Conservation (phyloP, 805 yeast species). For the Candida suzukii region DNA sequence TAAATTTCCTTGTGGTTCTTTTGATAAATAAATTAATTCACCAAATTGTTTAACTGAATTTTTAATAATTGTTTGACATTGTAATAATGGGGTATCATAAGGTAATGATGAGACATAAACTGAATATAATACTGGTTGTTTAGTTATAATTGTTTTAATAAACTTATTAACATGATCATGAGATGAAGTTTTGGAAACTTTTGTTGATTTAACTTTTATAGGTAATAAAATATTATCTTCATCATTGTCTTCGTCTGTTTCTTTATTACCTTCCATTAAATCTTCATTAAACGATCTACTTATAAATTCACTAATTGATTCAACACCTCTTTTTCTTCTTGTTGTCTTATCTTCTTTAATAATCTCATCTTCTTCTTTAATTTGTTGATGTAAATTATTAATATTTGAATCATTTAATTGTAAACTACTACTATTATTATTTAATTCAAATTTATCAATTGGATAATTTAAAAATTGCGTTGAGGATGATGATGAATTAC, state of each 20-base stretch:
- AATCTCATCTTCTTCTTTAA: too few species aligned
- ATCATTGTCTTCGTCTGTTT: neutral
- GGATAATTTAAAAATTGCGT: neutral
- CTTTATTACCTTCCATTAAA: neutral
- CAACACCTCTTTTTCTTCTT: slow-evolving; percentile 2
- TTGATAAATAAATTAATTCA: slow-evolving; percentile 14
- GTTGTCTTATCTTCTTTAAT: neutral
- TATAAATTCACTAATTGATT: slow-evolving; percentile 1
- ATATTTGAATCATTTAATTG: too few species aligned
- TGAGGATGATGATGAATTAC: too few species aligned
- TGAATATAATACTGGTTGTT: slow-evolving; percentile 18
- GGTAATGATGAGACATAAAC: slow-evolving; percentile 23
- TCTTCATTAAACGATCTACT: slow-evolving; percentile 3
- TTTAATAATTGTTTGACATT: slow-evolving; percentile 15
- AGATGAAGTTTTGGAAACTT: neutral
- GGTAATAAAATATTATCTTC: neutral
- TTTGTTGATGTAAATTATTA: too few species aligned
- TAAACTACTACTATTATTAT: neutral
- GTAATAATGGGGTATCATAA: slow-evolving; percentile 18
- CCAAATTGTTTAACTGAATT: slow-evolving; percentile 20
- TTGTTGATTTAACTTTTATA: neutral
- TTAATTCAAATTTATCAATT: neutral
- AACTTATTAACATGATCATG: slow-evolving; percentile 10
- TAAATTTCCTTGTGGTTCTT: slow-evolving; percentile 7
- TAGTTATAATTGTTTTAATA: slow-evolving; percentile 19